Evolutionary conservation across 768 basidiomycete species (phyloP).

Genomic region (Mycena maculata): DNA sequence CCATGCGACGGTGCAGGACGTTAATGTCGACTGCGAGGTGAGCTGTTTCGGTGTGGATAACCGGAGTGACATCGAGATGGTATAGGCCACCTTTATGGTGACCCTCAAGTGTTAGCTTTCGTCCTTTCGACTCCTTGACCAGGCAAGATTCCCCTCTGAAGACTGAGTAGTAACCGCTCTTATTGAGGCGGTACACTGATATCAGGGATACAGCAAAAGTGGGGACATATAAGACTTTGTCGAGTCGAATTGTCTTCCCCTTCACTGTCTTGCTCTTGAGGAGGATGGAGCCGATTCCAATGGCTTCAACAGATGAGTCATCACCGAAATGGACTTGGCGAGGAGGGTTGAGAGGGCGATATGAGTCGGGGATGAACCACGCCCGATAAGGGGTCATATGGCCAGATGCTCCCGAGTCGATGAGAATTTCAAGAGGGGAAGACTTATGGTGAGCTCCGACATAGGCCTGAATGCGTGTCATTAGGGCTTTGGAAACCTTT

Average conservation of each 20-base stretch:
- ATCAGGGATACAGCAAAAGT: background rate
- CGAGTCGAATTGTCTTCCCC: background rate
- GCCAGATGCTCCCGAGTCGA: background rate
- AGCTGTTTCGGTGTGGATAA: background rate
- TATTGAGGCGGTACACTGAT: background rate
- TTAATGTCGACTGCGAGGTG: conserved; percentile 10
- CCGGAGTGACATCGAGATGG: background rate
- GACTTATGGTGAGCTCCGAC: background rate
- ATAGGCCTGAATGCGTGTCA: background rate
- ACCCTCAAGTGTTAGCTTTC: background rate
- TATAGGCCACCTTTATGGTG: background rate
- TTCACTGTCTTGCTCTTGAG: background rate
- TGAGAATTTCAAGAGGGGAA: background rate
- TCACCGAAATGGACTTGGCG: background rate
- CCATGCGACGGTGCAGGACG: conserved; percentile 9
- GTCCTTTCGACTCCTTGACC: too few relatives aligned
- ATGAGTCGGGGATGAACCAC: background rate
- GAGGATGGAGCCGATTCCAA: background rate
- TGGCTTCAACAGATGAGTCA: background rate
- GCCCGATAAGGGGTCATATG: background rate
- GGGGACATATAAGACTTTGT: conserved; percentile 1
- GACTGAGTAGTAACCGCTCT: background rate
- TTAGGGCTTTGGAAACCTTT: background rate
- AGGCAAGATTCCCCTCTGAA: background rate
- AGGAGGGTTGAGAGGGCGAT: background rate